These are phyloP conservation scores for Avena sativa DNA, from an alignment of 176 grass and related monocot genomes.

Conservation along the genomic window DNA sequence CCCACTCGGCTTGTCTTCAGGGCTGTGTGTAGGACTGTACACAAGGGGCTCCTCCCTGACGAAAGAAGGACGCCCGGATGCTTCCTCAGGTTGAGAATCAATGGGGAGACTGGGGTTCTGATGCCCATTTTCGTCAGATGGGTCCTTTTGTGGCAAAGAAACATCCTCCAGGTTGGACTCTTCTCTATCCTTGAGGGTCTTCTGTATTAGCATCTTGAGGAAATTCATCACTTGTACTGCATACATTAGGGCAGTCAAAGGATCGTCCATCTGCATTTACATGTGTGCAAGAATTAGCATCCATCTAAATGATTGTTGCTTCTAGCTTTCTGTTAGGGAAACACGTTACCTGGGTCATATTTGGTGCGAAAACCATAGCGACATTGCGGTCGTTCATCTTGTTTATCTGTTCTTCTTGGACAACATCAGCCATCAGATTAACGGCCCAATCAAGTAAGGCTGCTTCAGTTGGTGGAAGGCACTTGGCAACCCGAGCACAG, in stretches of 20 bases:
- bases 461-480: slow-evolving; percentile 59
- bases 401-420: slow-evolving; percentile 72
- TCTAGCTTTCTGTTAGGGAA: slow-evolving; percentile 1
- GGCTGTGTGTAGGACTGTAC: slow-evolving; percentile 45
- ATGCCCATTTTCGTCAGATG: slow-evolving; percentile 72
- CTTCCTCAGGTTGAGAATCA: slow-evolving; percentile 49
- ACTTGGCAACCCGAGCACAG: slow-evolving; percentile 58
- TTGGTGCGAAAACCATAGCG: slow-evolving; percentile 80
- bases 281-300: slow-evolving; percentile 22
- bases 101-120: slow-evolving; percentile 60
- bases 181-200: slow-evolving; percentile 66
- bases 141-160: slow-evolving; percentile 53
- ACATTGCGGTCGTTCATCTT: slow-evolving; percentile 83
- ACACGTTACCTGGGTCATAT: slow-evolving; percentile 71
- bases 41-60: slow-evolving; percentile 57
- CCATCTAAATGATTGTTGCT: background rate
- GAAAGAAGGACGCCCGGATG: slow-evolving; percentile 44
- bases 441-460: slow-evolving; percentile 74
- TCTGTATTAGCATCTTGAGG: slow-evolving; percentile 77
- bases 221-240: slow-evolving; percentile 90
- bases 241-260: slow-evolving; percentile 81
- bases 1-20: slow-evolving; percentile 39
- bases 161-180: slow-evolving; percentile 59
- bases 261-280: slow-evolving; percentile 65
- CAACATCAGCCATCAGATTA: slow-evolving; percentile 82